phyloP scores from a whole-genome alignment of 1,284 basidiomycete genomes.

The Microstroma glucosiphilum region DNA sequence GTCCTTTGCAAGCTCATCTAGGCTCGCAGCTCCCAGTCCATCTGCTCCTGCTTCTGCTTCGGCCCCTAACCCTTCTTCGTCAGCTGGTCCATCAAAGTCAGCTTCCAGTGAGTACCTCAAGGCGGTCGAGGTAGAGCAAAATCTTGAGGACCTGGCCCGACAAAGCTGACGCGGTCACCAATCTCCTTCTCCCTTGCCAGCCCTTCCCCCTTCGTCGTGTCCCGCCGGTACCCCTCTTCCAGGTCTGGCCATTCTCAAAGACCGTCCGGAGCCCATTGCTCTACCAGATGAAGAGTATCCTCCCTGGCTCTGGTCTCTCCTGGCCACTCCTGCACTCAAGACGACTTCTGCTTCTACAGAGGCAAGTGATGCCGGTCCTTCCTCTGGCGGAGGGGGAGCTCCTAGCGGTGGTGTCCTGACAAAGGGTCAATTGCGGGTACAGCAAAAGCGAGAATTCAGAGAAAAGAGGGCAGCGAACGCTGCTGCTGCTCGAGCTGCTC shows the following conservation, averaged over 20 bases:
- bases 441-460: slow-evolving; percentile 3
- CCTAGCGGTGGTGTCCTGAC: neutral
- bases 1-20: neutral
- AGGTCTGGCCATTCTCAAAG: slow-evolving; percentile 76
- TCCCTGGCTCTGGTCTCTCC: slow-evolving; percentile 76
- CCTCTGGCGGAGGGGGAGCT: neutral
- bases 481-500: neutral
- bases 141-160: too few species aligned
- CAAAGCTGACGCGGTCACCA: neutral
- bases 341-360: slow-evolving; percentile 1
- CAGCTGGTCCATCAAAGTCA: slow-evolving; percentile 4
- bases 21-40: neutral
- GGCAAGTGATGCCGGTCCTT: neutral
- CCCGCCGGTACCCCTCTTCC: slow-evolving; percentile 65
- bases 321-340: slow-evolving; percentile 49
- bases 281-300: slow-evolving; percentile 79
- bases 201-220: slow-evolving; percentile 26
- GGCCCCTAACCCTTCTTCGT: neutral
- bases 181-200: neutral
- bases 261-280: slow-evolving; percentile 71
- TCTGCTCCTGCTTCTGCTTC: slow-evolving; percentile 4
- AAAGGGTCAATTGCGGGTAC: slow-evolving; percentile 1
- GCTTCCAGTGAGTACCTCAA: neutral
- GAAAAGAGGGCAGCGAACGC: neutral
- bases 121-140: too few species aligned